Percentiles rank a stretch among this genome's conserved stretches.
Conservation (phyloP, 208 protist genomes). For the Leishmania arabica region DNA sequence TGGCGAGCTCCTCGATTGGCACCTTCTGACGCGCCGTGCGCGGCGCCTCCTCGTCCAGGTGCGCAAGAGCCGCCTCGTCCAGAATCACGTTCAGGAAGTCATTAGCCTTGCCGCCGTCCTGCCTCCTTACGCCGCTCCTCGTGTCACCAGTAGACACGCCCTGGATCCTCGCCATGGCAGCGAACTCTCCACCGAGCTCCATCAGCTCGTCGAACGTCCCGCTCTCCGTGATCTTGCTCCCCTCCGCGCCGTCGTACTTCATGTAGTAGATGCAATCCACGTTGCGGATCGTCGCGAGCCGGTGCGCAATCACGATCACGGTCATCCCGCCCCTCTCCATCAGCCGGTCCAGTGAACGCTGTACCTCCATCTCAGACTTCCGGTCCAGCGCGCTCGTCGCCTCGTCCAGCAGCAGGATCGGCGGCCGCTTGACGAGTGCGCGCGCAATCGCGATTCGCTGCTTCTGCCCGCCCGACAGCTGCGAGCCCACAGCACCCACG, state of each 20-base stretch:
- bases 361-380: slow-evolving; percentile 85
- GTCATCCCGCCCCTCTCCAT: slow-evolving; percentile 71
- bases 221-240: slow-evolving; percentile 55
- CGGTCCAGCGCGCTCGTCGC: slow-evolving; percentile 87
- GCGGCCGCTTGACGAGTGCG: slow-evolving; percentile 67
- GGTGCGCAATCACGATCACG: slow-evolving; percentile 90
- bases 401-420: slow-evolving; percentile 87
- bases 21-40: slow-evolving; percentile 60
- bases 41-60: slow-evolving; percentile 48
- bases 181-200: slow-evolving; percentile 47
- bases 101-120: not conserved
- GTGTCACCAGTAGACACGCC: slow-evolving; percentile 15
- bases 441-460: slow-evolving; percentile 89
- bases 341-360: slow-evolving; percentile 65
- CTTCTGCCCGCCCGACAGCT: slow-evolving; percentile 89
- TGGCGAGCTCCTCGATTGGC: slow-evolving; percentile 52
- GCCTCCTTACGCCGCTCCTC: slow-evolving; percentile 5
- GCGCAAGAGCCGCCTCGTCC: slow-evolving; percentile 45
- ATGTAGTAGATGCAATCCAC: slow-evolving; percentile 90
- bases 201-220: slow-evolving; percentile 74
- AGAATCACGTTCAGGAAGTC: slow-evolving; percentile 38
- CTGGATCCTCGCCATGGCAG: slow-evolving; percentile 72
- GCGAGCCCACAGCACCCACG: slow-evolving; percentile 77
- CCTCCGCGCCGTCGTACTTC: slow-evolving; percentile 53
- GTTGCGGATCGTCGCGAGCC: slow-evolving; percentile 86